Conservation (phyloP, 2,329 filamentous ascomycete species). For the Pyrenochaeta sp. region DNA sequence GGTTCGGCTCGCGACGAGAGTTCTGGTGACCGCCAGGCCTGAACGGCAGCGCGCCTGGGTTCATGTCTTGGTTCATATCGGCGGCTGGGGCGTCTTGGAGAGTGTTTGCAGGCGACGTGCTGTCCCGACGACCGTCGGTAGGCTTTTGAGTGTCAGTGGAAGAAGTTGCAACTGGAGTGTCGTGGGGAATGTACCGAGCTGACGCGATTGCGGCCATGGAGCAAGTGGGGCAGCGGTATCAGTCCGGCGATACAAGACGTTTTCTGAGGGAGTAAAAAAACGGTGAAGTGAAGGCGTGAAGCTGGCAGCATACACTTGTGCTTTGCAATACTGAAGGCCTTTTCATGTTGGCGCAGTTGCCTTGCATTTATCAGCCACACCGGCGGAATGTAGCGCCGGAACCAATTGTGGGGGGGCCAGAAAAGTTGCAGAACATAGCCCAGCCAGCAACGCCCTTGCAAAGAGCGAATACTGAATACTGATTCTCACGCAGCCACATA, state of each 20-base stretch:
- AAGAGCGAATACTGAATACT: background rate
- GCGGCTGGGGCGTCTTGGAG: conserved; percentile 12
- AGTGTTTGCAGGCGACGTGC: conserved; percentile 15
- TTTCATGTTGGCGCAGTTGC: conserved; percentile 9
- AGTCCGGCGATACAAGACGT: conserved; percentile 13
- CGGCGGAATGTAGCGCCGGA: conserved; percentile 17
- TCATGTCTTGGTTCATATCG: conserved; percentile 32
- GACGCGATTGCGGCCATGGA: conserved; percentile 34
- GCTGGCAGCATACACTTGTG: conserved; percentile 10
- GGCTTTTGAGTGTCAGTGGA: conserved; percentile 37
- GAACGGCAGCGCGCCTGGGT: conserved; percentile 30
- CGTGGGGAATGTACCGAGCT: conserved; percentile 38
- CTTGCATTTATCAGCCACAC: conserved; percentile 16
- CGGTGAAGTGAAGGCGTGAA: conserved; percentile 17
- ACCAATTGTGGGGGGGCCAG: conserved; percentile 17
- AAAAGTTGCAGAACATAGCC: conserved; percentile 17
- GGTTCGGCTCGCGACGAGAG: conserved; percentile 16
- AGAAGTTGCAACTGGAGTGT: conserved; percentile 29
- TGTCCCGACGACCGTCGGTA: conserved; percentile 31
- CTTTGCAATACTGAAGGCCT: conserved; percentile 5
- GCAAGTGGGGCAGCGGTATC: conserved; percentile 23
- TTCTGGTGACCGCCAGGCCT: conserved; percentile 19
- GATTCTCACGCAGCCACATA: no score
- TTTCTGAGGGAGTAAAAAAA: conserved; percentile 11
- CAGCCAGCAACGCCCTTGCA: background rate